phyloP scores from a whole-genome alignment of 768 basidiomycete genomes.

The Rhizopogon sp. region DNA sequence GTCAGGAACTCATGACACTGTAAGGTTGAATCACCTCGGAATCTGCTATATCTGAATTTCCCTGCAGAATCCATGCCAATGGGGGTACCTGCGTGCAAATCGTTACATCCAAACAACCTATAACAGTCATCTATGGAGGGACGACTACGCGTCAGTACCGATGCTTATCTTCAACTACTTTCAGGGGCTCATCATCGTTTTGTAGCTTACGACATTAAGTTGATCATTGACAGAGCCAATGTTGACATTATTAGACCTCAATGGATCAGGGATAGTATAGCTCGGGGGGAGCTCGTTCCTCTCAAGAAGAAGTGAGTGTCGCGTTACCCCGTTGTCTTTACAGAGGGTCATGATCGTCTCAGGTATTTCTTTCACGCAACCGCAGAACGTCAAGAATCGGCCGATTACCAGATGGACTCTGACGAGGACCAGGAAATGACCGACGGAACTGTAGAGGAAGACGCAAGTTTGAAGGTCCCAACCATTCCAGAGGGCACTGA shows the following conservation, averaged over 20 bases:
- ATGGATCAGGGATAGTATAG: conserved; percentile 82
- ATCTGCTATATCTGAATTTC: conserved; percentile 1
- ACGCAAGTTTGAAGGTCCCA: conserved; percentile 1
- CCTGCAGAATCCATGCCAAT: conserved; percentile 58
- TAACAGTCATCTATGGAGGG: conserved; percentile 67
- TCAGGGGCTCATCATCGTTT: background rate
- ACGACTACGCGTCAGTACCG: conserved; percentile 54
- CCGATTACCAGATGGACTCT: conserved; percentile 47
- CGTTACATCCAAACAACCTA: conserved; percentile 45
- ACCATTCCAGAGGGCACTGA: conserved; percentile 1
- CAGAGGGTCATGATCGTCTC: background rate
- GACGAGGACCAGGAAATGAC: conserved; percentile 25
- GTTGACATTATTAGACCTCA: conserved; percentile 73
- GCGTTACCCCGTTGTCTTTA: background rate
- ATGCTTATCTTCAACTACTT: background rate
- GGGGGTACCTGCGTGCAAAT: conserved; percentile 66
- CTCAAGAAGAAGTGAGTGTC: conserved; percentile 57
- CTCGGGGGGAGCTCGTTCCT: conserved; percentile 48
- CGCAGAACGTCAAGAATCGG: conserved; percentile 36
- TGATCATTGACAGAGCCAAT: conserved; percentile 63
- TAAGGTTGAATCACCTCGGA: conserved; percentile 23
- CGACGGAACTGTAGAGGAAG: conserved; percentile 15
- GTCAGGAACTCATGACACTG: conserved; percentile 65
- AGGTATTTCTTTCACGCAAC: conserved; percentile 84
- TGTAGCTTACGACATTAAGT: conserved; percentile 65